These are phyloP conservation scores for Cryptosporidium canis DNA, from an alignment of 169 alveolate species.

Conservation along the genomic window DNA sequence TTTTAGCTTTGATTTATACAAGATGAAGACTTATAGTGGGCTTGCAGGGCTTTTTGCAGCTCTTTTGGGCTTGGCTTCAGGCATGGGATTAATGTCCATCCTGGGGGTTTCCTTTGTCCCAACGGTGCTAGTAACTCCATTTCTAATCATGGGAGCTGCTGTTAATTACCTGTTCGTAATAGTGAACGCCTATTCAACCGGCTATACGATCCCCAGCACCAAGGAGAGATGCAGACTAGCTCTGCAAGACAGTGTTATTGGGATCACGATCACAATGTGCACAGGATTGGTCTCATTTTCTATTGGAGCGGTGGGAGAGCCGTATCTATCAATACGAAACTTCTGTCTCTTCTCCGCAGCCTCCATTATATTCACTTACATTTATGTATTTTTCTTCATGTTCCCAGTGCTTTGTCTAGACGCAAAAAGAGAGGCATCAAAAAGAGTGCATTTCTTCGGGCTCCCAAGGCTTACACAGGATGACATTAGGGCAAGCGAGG, in stretches of 20 bases:
- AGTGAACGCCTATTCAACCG: conserved; percentile 77
- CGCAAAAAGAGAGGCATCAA: conserved; percentile 55
- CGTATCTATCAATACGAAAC: conserved; percentile 58
- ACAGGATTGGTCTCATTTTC: conserved; percentile 70
- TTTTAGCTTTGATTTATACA: conserved; percentile 79
- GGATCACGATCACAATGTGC: conserved; percentile 69
- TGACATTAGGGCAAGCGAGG: conserved; percentile 21
- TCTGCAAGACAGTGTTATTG: conserved; percentile 74
- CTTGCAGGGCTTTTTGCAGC: conserved; percentile 82
- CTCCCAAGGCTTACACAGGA: conserved; percentile 43
- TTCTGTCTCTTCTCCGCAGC: conserved; percentile 70
- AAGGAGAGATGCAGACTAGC: conserved; percentile 77
- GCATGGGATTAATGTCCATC: conserved; percentile 78
- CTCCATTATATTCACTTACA: conserved; percentile 54
- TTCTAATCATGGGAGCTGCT: conserved; percentile 81
- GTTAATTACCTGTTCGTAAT: conserved; percentile 80
- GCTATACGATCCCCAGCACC: conserved; percentile 77
- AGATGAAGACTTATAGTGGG: conserved; percentile 76
- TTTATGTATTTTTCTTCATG: conserved; percentile 62
- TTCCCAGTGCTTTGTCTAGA: conserved; percentile 70
- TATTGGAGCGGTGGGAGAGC: conserved; percentile 71
- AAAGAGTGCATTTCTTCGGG: conserved; percentile 43
- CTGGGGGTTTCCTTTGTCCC: conserved; percentile 80
- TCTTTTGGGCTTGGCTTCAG: conserved; percentile 78
- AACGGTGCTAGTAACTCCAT: conserved; percentile 79